Conservation (phyloP, 805 yeast genomes). For the Candida rishiriensis region DNA sequence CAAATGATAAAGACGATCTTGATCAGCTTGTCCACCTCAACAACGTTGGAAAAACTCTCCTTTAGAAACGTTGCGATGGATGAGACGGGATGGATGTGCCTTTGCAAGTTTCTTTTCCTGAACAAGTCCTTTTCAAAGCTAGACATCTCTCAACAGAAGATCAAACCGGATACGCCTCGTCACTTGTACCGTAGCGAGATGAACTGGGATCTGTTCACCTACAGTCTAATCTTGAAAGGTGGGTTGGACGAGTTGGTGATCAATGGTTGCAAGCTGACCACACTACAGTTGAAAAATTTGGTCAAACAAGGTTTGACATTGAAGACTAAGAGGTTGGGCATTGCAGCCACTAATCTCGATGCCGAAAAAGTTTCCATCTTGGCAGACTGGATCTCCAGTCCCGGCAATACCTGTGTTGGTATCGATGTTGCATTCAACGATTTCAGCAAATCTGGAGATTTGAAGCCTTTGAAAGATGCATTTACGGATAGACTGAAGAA, state of each 20-base stretch:
- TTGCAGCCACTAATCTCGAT: slow-evolving; percentile 49
- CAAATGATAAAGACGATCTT: slow-evolving; percentile 50
- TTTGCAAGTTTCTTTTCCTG: slow-evolving; percentile 44
- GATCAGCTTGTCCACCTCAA: slow-evolving; percentile 40
- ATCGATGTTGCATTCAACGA: slow-evolving; percentile 55
- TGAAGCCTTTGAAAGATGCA: slow-evolving; percentile 41
- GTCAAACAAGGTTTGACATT: slow-evolving; percentile 37
- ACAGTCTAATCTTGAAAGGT: slow-evolving; percentile 38
- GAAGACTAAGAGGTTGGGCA: slow-evolving; percentile 47
- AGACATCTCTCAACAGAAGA: slow-evolving; percentile 54
- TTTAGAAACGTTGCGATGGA: slow-evolving; percentile 54
- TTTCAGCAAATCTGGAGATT: slow-evolving; percentile 38
- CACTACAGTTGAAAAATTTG: slow-evolving; percentile 36
- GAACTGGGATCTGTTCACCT: slow-evolving; percentile 50
- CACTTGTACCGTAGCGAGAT: slow-evolving; percentile 38
- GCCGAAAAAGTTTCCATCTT: slow-evolving; percentile 36
- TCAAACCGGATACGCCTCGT: slow-evolving; percentile 41
- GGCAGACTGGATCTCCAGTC: slow-evolving; percentile 44
- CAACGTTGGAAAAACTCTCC: slow-evolving; percentile 45
- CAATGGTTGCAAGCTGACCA: slow-evolving; percentile 49
- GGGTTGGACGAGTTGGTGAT: slow-evolving; percentile 57
- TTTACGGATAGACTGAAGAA: slow-evolving; percentile 26
- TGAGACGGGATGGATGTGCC: slow-evolving; percentile 43
- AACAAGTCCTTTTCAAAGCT: slow-evolving; percentile 43
- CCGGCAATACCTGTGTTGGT: slow-evolving; percentile 45